Conservation (phyloP, 768 basidiomycete species). For the Auriculariales sp. region DNA sequence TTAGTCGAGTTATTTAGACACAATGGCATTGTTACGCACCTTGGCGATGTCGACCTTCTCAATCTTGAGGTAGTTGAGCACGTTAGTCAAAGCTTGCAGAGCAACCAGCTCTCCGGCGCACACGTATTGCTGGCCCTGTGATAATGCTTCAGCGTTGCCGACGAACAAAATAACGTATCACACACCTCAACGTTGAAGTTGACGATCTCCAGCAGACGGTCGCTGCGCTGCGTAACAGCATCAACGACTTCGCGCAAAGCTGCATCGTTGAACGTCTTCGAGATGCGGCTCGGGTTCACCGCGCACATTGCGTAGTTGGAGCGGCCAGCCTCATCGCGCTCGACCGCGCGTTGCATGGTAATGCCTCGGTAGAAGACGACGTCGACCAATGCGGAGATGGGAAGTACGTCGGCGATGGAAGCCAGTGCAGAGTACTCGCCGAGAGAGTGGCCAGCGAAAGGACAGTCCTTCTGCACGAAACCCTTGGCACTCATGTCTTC, state of each 20-base stretch:
- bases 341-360: slow-evolving; percentile 98
- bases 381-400: slow-evolving; percentile 88
- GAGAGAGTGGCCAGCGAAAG: slow-evolving; percentile 95
- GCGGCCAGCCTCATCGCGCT: slow-evolving; percentile 83
- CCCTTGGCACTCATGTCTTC: slow-evolving; percentile 97
- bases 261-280: slow-evolving; percentile 84
- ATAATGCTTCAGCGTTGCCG: slow-evolving; percentile 3
- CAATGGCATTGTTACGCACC: slow-evolving; percentile 24
- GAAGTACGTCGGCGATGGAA: slow-evolving; percentile 91
- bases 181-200: slow-evolving; percentile 87
- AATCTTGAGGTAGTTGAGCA: slow-evolving; percentile 89
- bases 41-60: slow-evolving; percentile 90
- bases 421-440: slow-evolving; percentile 98
- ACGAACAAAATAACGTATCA: neutral
- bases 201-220: slow-evolving; percentile 88
- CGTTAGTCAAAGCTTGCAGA: slow-evolving; percentile 87
- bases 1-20: slow-evolving; percentile 5
- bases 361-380: slow-evolving; percentile 99
- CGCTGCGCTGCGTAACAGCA: slow-evolving; percentile 60
- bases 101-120: slow-evolving; percentile 94
- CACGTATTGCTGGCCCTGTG: slow-evolving; percentile 97
- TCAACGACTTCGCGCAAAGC: slow-evolving; percentile 97
- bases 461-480: slow-evolving; percentile 79
- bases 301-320: slow-evolving; percentile 99
- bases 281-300: slow-evolving; percentile 93